Evolutionary conservation across 148 eudicot genomes (phyloP).

Genomic region (Gaultheria prostrata): DNA sequence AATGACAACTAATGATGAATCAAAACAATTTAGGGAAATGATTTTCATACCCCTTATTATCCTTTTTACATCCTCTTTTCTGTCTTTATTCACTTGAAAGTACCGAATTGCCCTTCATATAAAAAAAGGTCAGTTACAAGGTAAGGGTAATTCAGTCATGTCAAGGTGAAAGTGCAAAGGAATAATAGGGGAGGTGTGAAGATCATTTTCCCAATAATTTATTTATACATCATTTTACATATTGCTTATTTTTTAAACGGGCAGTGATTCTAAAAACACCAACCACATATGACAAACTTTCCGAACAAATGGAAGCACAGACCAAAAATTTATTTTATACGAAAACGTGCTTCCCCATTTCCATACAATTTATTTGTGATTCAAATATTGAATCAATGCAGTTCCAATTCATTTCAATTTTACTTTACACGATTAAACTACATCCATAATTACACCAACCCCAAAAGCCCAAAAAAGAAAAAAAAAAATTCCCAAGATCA

Average conservation of each 20-base stretch:
- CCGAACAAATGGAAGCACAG: too few relatives aligned
- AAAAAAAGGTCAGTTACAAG: too few relatives aligned
- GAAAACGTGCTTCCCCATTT: not conserved
- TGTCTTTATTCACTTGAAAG: too few relatives aligned
- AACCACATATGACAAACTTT: not conserved
- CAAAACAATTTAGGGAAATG: too few relatives aligned
- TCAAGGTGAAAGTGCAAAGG: too few relatives aligned
- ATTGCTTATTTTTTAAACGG: not conserved
- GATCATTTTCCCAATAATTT: too few relatives aligned
- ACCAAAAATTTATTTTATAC: not conserved
- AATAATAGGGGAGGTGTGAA: too few relatives aligned
- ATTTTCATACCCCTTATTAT: too few relatives aligned
- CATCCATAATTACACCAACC: constrained; percentile 12
- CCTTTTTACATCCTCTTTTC: too few relatives aligned
- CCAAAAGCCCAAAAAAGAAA: not conserved
- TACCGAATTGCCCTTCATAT: too few relatives aligned
- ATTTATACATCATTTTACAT: too few relatives aligned
- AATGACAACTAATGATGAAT: not conserved
- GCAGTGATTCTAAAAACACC: not conserved
- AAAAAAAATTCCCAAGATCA: not conserved
- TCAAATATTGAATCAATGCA: constrained; percentile 17
- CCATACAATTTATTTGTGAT: not conserved
- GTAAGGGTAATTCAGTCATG: too few relatives aligned
- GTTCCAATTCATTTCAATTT: constrained; percentile 11
- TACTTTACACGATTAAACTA: not conserved